Evolutionary conservation across 495 filamentous ascomycete species (phyloP).

Genomic region (Collariella sp.): DNA sequence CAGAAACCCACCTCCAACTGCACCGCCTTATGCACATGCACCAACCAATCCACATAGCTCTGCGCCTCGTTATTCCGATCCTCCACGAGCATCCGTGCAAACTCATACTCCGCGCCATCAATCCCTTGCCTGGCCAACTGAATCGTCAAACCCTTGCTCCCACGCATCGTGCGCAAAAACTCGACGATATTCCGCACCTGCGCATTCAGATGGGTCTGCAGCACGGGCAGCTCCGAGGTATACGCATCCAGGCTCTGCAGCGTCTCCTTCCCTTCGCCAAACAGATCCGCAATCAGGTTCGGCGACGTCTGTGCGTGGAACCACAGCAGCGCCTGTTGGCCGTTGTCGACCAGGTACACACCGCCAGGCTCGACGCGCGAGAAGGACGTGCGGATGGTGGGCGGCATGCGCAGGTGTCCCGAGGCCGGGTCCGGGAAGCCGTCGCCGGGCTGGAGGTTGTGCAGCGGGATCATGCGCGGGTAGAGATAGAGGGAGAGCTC

Average conservation of each 20-base stretch:
- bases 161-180: conserved; percentile 70
- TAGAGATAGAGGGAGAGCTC: conserved; percentile 93
- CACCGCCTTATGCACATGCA: conserved; percentile 86
- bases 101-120: conserved; percentile 94
- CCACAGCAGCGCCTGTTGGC: conserved; percentile 85
- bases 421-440: conserved; percentile 78
- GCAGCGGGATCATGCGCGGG: conserved; percentile 82
- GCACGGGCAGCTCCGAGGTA: conserved; percentile 60
- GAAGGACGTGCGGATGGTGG: conserved; percentile 74
- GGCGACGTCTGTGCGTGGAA: conserved; percentile 67
- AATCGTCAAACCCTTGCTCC: conserved; percentile 78
- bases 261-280: conserved; percentile 65
- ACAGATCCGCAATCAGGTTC: conserved; percentile 84
- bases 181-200: conserved; percentile 91
- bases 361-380: conserved; percentile 87
- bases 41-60: conserved; percentile 97
- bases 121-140: conserved; percentile 89
- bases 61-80: conserved; percentile 96
- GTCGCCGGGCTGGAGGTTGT: conserved; percentile 78
- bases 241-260: conserved; percentile 72
- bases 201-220: conserved; percentile 89
- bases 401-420: conserved; percentile 74
- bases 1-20: conserved; percentile 68
- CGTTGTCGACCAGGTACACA: conserved; percentile 96
- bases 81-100: conserved; percentile 81